These are phyloP conservation scores for Cerrena zonata DNA, from an alignment of 1,284 basidiomycete species.

Conservation along the genomic window DNA sequence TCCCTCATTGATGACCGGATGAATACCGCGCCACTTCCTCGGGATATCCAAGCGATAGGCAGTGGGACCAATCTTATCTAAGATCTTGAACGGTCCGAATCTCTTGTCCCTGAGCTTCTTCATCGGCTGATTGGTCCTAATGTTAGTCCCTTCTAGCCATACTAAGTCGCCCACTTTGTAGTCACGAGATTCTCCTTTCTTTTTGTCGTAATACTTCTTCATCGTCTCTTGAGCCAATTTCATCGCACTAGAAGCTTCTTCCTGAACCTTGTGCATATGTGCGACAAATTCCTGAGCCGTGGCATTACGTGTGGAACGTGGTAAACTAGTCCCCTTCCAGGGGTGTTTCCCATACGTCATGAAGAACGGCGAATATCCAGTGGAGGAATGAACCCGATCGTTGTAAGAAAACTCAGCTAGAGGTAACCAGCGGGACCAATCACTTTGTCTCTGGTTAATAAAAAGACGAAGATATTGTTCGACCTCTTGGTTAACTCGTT, in stretches of 20 bases:
- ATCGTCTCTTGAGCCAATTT: constrained; percentile 7
- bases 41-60: constrained; percentile 15
- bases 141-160: background rate
- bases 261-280: background rate
- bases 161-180: background rate
- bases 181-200: background rate
- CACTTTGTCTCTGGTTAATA: constrained; percentile 30
- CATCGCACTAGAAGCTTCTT: constrained; percentile 6
- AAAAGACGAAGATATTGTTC: constrained; percentile 33
- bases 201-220: constrained; percentile 10
- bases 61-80: constrained; percentile 12
- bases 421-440: constrained; percentile 32
- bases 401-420: constrained; percentile 38
- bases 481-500: constrained; percentile 36
- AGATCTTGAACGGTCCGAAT: constrained; percentile 17
- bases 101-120: constrained; percentile 14
- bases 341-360: constrained; percentile 4
- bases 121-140: constrained; percentile 4
- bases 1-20: constrained; percentile 16
- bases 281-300: background rate
- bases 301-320: background rate
- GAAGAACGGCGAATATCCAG: constrained; percentile 31
- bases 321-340: background rate
- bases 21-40: constrained; percentile 8
- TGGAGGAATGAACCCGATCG: constrained; percentile 24